A percentile compares a stretch with the other conserved stretches of the same genome.
Conservation (phyloP, 1,284 basidiomycete species). For the Cryptococcus sp. region DNA sequence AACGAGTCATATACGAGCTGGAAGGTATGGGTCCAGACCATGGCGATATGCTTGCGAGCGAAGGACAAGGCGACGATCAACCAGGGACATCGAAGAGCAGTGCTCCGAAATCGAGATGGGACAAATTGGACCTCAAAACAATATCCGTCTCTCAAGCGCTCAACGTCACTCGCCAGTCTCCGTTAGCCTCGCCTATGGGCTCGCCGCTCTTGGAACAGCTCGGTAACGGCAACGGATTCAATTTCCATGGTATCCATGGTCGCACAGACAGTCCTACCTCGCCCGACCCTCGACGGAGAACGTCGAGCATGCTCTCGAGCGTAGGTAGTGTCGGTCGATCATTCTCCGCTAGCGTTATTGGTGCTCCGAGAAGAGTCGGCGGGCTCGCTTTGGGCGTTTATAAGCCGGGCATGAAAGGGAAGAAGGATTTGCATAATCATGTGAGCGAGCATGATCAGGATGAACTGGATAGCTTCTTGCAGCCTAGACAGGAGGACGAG, state of each 20-base stretch:
- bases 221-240: not conserved
- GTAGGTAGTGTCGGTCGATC: slow-evolving; percentile 35
- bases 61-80: not conserved
- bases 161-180: slow-evolving; percentile 3
- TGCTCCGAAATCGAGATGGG: slow-evolving; percentile 12
- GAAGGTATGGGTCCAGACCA: slow-evolving; percentile 37
- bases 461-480: not conserved
- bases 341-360: slow-evolving; percentile 36
- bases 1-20: slow-evolving; percentile 42
- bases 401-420: slow-evolving; percentile 2
- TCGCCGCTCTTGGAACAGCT: slow-evolving; percentile 4
- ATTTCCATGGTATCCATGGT: not conserved
- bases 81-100: not conserved
- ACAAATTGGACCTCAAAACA: slow-evolving; percentile 12
- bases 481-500: not conserved
- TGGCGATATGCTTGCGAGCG: not conserved
- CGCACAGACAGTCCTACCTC: not conserved
- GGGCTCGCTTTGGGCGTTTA: slow-evolving; percentile 27
- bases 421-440: slow-evolving; percentile 1
- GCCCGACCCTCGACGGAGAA: not conserved
- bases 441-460: slow-evolving; percentile 1
- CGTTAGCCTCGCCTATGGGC: slow-evolving; percentile 6
- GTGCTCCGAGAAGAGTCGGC: slow-evolving; percentile 34
- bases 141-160: slow-evolving; percentile 6
- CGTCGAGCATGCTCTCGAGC: slow-evolving; percentile 18